phyloP scores from a whole-genome alignment of 2,329 filamentous ascomycete species.

The Fusarium buharicum region DNA sequence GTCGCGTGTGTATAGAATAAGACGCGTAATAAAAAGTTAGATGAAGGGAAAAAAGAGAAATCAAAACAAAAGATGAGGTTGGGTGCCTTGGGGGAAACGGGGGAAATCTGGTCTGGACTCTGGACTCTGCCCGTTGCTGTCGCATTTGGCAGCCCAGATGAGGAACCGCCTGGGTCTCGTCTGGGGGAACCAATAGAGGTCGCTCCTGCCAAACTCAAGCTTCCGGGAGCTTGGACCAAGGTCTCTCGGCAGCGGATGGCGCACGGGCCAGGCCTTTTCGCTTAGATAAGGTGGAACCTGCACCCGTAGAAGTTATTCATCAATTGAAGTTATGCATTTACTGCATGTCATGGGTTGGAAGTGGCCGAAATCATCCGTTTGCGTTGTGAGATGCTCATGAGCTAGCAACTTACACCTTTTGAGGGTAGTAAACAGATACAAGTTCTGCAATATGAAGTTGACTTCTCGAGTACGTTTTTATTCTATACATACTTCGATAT shows the following conservation, averaged over 20 bases:
- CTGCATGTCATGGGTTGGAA: conserved; percentile 1
- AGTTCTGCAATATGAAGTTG: conserved; percentile 28
- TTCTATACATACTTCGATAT: fast-evolving
- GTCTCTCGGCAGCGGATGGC: conserved; percentile 36
- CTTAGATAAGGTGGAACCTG: conserved; percentile 20
- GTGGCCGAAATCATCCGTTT: conserved; percentile 17
- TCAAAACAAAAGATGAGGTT: conserved; percentile 41
- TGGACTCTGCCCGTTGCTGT: conserved; percentile 40
- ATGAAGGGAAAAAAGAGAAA: conserved; percentile 15
- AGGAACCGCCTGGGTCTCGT: conserved; percentile 33
- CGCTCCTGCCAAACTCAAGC: conserved; percentile 37
- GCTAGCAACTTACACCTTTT: neutral
- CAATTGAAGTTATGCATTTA: conserved; percentile 46
- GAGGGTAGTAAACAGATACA: neutral
- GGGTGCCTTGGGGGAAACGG: conserved; percentile 37
- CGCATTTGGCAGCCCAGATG: conserved; percentile 34
- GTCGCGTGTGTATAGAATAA: conserved; percentile 9
- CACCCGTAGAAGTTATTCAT: conserved; percentile 32
- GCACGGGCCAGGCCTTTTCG: conserved; percentile 33
- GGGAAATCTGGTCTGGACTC: conserved; percentile 13
- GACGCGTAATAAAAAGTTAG: conserved; percentile 22
- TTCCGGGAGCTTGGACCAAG: conserved; percentile 48
- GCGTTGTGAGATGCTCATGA: conserved; percentile 8
- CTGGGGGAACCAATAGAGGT: conserved; percentile 42
- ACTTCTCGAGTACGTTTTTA: conserved; percentile 44